phyloP scores from a whole-genome alignment of 1,284 basidiomycete species.

The Mycena sp. region DNA sequence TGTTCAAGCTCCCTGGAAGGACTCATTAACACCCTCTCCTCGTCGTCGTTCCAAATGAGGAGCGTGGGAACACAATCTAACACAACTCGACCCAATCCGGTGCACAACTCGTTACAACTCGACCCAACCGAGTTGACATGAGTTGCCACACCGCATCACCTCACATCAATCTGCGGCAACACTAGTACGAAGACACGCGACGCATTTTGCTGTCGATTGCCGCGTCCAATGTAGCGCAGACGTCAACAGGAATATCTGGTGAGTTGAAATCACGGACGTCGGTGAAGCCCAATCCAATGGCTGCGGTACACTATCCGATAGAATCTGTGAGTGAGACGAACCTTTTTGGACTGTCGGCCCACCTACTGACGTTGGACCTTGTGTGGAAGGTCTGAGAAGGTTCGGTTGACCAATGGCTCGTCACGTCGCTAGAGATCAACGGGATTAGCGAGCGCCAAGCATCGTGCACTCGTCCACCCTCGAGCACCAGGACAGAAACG shows the following conservation, averaged over 20 bases:
- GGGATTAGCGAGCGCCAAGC: slow-evolving; percentile 40
- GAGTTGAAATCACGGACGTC: background rate
- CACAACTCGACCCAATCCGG: too few species aligned
- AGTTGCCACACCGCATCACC: too few species aligned
- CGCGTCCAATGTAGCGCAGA: slow-evolving; percentile 6
- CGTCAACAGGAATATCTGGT: background rate
- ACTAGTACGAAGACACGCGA: too few species aligned
- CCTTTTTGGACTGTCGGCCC: too few species aligned
- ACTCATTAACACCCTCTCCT: too few species aligned
- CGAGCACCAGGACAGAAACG: slow-evolving; percentile 43
- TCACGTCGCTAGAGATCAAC: slow-evolving; percentile 37
- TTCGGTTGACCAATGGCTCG: slow-evolving; percentile 15
- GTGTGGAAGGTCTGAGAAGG: background rate
- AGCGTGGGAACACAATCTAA: too few species aligned
- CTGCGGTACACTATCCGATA: background rate
- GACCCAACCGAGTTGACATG: too few species aligned
- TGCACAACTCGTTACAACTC: too few species aligned
- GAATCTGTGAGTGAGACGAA: too few species aligned
- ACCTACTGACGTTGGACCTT: background rate
- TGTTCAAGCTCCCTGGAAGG: too few species aligned
- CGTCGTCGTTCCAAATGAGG: too few species aligned
- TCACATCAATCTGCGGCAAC: too few species aligned
- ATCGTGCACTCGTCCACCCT: slow-evolving; percentile 36
- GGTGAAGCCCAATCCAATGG: background rate
- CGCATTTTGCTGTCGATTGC: slow-evolving; percentile 6